These are phyloP conservation scores for Urtica urens DNA, from an alignment of 306 rosid species.

Conservation along the genomic window DNA sequence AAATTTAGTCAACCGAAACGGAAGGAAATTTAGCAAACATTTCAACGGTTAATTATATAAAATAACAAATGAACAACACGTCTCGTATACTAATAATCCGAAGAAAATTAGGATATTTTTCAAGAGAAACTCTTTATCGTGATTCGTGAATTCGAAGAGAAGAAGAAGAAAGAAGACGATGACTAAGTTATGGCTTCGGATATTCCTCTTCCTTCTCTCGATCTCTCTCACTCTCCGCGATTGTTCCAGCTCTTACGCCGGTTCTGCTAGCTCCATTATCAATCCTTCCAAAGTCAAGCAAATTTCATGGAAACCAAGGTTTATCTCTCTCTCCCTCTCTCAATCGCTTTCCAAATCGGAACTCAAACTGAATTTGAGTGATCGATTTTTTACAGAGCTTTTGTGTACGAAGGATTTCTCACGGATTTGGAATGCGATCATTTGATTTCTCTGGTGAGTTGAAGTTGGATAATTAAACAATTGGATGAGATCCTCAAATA, in stretches of 20 bases:
- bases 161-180: no score
- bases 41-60: no score
- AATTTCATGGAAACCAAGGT: conserved; percentile 93
- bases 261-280: conserved; percentile 68
- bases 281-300: conserved; percentile 88
- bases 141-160: conserved; percentile 13
- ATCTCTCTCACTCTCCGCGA: conserved; percentile 20
- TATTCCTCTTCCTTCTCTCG: conserved; percentile 26
- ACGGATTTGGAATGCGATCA: conserved; percentile 87
- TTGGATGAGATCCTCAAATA: background rate
- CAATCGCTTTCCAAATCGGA: background rate
- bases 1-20: no score
- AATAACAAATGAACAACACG: no score
- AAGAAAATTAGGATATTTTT: background rate
- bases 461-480: no score
- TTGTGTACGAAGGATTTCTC: conserved; percentile 78
- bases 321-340: conserved; percentile 6
- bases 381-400: conserved; percentile 51
- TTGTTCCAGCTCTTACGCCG: conserved; percentile 51
- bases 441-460: conserved; percentile 75
- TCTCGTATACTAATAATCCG: no score
- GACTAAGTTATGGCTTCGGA: conserved; percentile 23
- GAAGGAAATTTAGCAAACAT: no score
- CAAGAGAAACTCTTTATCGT: conserved; percentile 5
- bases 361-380: background rate